Evolutionary conservation across 345 rosid genomes (phyloP).

Genomic region (Cardamine chenopodiifolia): DNA sequence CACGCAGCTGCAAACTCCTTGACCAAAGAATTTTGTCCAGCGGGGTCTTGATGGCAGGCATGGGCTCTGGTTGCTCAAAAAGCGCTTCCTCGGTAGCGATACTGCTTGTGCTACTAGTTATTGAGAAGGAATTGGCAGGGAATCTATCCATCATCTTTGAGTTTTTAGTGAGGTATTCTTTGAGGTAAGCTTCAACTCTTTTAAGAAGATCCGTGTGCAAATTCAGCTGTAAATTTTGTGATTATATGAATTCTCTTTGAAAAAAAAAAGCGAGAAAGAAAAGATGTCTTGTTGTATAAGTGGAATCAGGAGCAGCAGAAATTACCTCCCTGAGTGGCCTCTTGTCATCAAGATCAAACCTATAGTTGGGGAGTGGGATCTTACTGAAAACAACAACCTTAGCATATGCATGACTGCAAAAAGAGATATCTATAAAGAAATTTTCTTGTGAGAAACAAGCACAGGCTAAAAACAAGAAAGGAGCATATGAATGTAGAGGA

Average conservation of each 20-base stretch:
- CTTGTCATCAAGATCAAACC: slow-evolving; percentile 92
- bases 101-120: slow-evolving; percentile 66
- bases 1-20: slow-evolving; percentile 64
- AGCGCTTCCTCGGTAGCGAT: slow-evolving; percentile 66
- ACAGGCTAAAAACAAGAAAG: neutral
- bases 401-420: slow-evolving; percentile 75
- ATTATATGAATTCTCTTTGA: slow-evolving; percentile 6
- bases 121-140: slow-evolving; percentile 53
- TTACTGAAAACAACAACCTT: slow-evolving; percentile 88
- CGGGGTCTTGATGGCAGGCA: slow-evolving; percentile 51
- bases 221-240: slow-evolving; percentile 56
- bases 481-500: slow-evolving; percentile 12
- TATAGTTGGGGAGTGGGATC: slow-evolving; percentile 89
- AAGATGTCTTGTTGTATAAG: neutral
- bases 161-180: slow-evolving; percentile 60
- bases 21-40: slow-evolving; percentile 56
- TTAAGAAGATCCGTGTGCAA: slow-evolving; percentile 60
- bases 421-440: slow-evolving; percentile 32
- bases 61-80: slow-evolving; percentile 66
- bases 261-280: slow-evolving; percentile 6
- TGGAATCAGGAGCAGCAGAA: neutral
- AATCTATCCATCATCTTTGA: slow-evolving; percentile 47
- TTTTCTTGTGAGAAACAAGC: slow-evolving; percentile 16
- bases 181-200: slow-evolving; percentile 66
- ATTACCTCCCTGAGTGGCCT: slow-evolving; percentile 92